Evolutionary conservation across 805 yeast genomes (phyloP).

Genomic region (Candida tibetensis): DNA sequence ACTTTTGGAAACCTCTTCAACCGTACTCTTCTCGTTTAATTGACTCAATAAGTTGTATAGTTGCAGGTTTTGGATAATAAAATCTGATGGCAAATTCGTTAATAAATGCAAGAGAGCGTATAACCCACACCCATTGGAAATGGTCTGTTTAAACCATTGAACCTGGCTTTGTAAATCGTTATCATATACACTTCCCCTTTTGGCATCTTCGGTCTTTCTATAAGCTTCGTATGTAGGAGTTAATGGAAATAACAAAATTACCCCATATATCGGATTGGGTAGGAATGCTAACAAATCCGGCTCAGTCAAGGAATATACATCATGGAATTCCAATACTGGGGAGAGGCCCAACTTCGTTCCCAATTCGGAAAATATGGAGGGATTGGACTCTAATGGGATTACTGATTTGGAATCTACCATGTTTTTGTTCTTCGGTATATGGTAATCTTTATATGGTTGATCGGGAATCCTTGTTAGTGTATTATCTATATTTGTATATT

Average conservation of each 20-base stretch:
- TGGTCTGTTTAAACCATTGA: conserved; percentile 82
- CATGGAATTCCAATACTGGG: conserved; percentile 61
- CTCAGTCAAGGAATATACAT: conserved; percentile 82
- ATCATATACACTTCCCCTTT: conserved; percentile 8
- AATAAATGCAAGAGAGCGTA: conserved; percentile 75
- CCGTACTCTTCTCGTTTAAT: conserved; percentile 17
- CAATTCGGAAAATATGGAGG: conserved; percentile 72
- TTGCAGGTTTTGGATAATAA: conserved; percentile 40
- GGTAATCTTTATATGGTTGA: too few species aligned
- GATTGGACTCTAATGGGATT: conserved; percentile 89
- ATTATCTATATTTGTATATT: too few species aligned
- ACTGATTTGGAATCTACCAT: conserved; percentile 38
- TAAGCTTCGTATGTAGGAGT: conserved; percentile 58
- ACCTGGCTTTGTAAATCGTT: conserved; percentile 35
- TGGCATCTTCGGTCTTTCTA: conserved; percentile 40
- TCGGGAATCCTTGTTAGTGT: too few species aligned
- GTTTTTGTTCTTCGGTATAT: neutral
- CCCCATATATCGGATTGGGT: conserved; percentile 76
- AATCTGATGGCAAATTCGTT: conserved; percentile 45
- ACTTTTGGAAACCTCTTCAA: conserved; percentile 37
- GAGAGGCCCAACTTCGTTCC: conserved; percentile 68
- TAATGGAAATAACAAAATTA: conserved; percentile 81
- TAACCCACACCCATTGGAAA: conserved; percentile 89
- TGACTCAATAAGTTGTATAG: conserved; percentile 19
- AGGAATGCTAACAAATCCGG: conserved; percentile 74